Conservation (phyloP, 768 basidiomycete genomes). For the Lactarius sanguifluus region DNA sequence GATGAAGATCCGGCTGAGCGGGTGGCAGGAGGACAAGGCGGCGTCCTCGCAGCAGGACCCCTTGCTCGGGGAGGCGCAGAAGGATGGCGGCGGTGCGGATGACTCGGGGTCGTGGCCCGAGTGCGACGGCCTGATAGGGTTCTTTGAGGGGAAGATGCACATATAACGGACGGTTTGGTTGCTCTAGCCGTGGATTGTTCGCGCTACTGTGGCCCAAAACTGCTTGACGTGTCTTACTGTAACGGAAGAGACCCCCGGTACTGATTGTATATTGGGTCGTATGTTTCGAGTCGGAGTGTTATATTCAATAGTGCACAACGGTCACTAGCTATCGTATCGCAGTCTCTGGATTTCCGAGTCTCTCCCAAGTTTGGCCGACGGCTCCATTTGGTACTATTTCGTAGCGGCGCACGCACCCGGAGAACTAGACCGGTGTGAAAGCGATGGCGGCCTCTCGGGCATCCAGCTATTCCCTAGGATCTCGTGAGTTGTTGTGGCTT, state of each 20-base stretch:
- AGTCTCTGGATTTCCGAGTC: too few species aligned
- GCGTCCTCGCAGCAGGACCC: not conserved
- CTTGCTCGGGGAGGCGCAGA: not conserved
- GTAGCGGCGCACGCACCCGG: too few species aligned
- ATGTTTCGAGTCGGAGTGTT: too few species aligned
- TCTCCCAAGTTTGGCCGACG: too few species aligned
- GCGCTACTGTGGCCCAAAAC: not conserved
- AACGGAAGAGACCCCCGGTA: not conserved
- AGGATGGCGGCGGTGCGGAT: not conserved
- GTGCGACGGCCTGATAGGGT: constrained; percentile 32
- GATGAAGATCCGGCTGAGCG: constrained; percentile 50
- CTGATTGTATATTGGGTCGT: not conserved
- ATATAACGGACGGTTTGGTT: constrained; percentile 4
- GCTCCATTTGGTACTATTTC: too few species aligned
- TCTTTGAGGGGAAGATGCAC: constrained; percentile 31
- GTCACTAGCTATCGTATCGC: too few species aligned
- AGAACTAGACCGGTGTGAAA: too few species aligned
- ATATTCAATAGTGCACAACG: too few species aligned
- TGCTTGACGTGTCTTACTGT: not conserved
- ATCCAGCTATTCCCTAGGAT: too few species aligned
- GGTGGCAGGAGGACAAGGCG: constrained; percentile 39
- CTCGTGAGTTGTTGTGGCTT: too few species aligned
- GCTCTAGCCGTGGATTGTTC: not conserved
- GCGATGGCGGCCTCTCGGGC: too few species aligned
- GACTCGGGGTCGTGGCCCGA: constrained; percentile 15